Base-by-base conservation (phyloP, 2,329 filamentous ascomycete genomes). In the Stemphylium lycopersici region DNA sequence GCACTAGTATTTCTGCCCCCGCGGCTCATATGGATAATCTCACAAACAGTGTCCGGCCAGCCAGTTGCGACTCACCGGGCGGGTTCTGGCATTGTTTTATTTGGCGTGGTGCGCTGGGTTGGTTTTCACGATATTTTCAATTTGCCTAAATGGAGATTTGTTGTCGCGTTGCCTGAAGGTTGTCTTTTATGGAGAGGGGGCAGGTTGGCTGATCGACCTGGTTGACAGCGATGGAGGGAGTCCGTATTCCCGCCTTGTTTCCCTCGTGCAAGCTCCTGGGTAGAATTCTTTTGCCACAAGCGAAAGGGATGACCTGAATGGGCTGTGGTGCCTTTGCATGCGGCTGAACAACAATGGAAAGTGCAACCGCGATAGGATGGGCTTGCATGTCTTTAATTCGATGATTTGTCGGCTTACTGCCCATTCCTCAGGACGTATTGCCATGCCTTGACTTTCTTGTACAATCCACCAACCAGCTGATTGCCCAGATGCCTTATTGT, bases 11-110 rank as follows among this genome's bases (percentile, higher is more conserved):
- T 15, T 26, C 31, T 26, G 61, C 52, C 61, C 3, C 63, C 65
- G 55, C 67, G 66, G 67, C 56, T 71, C 63, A 71, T 69, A 67
- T 71, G 70, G 70, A 65, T 73, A 73, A 66, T 62, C 40, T 57
- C 26, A 20, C 29, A 24, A 3, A 24, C 37, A 39, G 11, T 4
- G 26, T 12, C 34, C 24, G 16, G 33, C 37, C 18, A 24, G 7
- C 31, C 31, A 26, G 24, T 8, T 26, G 24, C 24, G 24, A 20
- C 20, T 20, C 20, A 16, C 6, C 4, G 16, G 20, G 15, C 36
- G 20, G 16, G 24, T n/a, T 41, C 7, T 31, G 24, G 6, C 15
- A 38, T 16, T 16, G 16, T 12, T 4, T 16, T 12, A 22, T 20
- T 38, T 8, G 16, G 15, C 16, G 12, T 10, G 36, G 36, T 13